A percentile compares a stretch with the other conserved stretches of the same genome.
Evolutionary conservation across 176 grass and related monocot species (phyloP).

Genomic region (Avena sativa): DNA sequence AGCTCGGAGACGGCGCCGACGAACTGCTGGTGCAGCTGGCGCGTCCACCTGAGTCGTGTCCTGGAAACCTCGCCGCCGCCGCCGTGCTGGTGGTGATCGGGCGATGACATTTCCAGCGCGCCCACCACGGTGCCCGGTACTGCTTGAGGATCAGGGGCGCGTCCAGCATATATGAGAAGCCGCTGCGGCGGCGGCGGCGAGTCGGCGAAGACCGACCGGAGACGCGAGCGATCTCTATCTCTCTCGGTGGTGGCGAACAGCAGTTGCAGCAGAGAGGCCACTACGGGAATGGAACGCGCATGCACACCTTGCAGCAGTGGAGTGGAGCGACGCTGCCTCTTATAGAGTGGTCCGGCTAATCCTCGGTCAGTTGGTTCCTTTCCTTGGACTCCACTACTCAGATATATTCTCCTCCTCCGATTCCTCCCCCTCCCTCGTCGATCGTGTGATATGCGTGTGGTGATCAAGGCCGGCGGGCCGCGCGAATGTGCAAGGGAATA

Average conservation of each 20-base stretch:
- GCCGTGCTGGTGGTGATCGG: conserved; percentile 22
- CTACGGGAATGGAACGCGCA: not conserved
- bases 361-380: conserved; percentile 38
- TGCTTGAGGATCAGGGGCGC: conserved; percentile 13
- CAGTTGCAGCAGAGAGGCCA: not conserved
- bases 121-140: conserved; percentile 38
- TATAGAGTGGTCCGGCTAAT: conserved; percentile 18
- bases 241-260: not conserved
- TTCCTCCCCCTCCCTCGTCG: not conserved
- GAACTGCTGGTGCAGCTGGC: conserved; percentile 76
- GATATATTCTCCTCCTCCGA: conserved; percentile 40
- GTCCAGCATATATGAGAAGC: conserved; percentile 50
- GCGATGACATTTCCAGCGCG: conserved; percentile 46
- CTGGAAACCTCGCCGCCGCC: conserved; percentile 40
- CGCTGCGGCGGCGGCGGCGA: conserved; percentile 16
- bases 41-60: conserved; percentile 78
- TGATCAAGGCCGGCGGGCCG: not conserved
- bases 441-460: not conserved
- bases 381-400: conserved; percentile 53
- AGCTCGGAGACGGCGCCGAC: conserved; percentile 68
- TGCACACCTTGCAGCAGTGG: not conserved
- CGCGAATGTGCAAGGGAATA: conserved; percentile 58
- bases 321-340: conserved; percentile 28
- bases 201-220: not conserved
- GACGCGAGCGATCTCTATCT: not conserved